Conservation (phyloP, 169 alveolate genomes). For the Neospora caninum region DNA sequence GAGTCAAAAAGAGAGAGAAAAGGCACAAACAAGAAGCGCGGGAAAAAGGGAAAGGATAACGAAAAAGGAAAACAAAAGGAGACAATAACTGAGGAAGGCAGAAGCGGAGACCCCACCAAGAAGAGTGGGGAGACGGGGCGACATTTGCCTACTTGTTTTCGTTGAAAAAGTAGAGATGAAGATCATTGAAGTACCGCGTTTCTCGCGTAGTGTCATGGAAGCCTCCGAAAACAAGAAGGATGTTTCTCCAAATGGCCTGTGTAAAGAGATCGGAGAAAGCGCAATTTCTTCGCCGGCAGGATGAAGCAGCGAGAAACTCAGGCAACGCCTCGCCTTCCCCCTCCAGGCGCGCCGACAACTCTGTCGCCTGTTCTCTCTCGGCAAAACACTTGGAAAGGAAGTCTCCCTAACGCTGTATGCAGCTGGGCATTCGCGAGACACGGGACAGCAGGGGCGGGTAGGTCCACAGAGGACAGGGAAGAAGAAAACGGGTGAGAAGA, state of each 20-base stretch:
- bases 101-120: neutral
- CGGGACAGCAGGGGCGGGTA: too few relatives aligned
- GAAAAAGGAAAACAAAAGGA: neutral
- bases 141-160: constrained; percentile 44
- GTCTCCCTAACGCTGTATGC: too few relatives aligned
- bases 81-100: neutral
- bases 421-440: too few relatives aligned
- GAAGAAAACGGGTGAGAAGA: too few relatives aligned
- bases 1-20: neutral
- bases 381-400: too few relatives aligned
- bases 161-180: constrained; percentile 72
- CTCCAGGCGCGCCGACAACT: too few relatives aligned
- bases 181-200: constrained; percentile 86
- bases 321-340: neutral
- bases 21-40: too few relatives aligned
- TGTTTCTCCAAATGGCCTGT: constrained; percentile 82
- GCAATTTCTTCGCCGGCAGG: neutral
- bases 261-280: neutral
- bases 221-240: constrained; percentile 90
- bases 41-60: neutral
- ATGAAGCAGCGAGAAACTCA: neutral
- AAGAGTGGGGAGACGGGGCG: too few relatives aligned
- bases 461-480: too few relatives aligned
- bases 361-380: too few relatives aligned
- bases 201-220: constrained; percentile 87